phyloP scores from a whole-genome alignment of 345 rosid genomes.

The Cardiospermum halicacabum region DNA sequence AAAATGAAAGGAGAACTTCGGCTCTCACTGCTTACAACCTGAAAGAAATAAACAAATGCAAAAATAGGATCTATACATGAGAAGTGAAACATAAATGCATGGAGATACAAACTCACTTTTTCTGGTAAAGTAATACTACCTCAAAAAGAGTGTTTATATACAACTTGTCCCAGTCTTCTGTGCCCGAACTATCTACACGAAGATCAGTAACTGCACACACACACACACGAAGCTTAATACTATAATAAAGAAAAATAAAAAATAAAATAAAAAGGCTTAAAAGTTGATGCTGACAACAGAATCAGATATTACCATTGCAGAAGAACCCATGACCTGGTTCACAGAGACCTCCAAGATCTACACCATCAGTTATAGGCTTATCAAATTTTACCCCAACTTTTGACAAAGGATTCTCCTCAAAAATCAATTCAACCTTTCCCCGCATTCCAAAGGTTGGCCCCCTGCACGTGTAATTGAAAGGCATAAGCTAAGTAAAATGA shows the following conservation, averaged over 20 bases:
- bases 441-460: constrained; percentile 60
- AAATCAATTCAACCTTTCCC: constrained; percentile 63
- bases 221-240: constrained; percentile 16
- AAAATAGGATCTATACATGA: constrained; percentile 14
- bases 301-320: constrained; percentile 61
- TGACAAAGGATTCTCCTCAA: constrained; percentile 66
- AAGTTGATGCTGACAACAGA: constrained; percentile 1
- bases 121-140: constrained; percentile 38
- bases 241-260: too few species aligned
- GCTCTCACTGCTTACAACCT: constrained; percentile 72
- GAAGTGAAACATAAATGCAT: constrained; percentile 5
- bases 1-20: constrained; percentile 75
- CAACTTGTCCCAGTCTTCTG: constrained; percentile 58
- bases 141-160: constrained; percentile 72
- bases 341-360: constrained; percentile 73
- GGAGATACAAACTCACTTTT: constrained; percentile 4
- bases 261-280: constrained; percentile 14
- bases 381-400: constrained; percentile 90
- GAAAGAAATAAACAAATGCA: constrained; percentile 17
- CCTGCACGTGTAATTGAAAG: constrained; percentile 29
- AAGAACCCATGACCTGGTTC: constrained; percentile 74
- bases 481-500: constrained; percentile 7
- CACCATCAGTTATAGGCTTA: constrained; percentile 70
- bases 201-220: constrained; percentile 58
- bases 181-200: constrained; percentile 42